Evolutionary conservation across 805 yeast species (phyloP), one percentile per base, ranked within the genome.

Genomic region (Vanderwaltozyma yarrowii): DNA sequence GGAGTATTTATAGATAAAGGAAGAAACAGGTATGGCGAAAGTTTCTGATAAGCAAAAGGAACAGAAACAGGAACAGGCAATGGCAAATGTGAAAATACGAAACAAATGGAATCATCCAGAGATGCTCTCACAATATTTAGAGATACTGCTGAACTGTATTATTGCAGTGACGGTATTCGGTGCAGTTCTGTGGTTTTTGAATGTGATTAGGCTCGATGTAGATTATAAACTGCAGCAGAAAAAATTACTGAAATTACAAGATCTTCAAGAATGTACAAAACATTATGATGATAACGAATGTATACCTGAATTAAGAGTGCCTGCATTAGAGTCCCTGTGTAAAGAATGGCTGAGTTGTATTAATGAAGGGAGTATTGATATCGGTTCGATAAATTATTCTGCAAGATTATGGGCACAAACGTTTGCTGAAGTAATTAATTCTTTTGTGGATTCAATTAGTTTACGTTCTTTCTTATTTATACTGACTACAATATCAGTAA

Each of bases 371-470:
- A 12, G 21, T 2, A 37, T 27, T 5, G 36, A 37, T 23, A 16
- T 39, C 11, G 33, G 11, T 21, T 29, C 36, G 13, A 37, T 32
- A 11, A 32, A 29, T 20, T 27, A 14, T 3, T 70, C 76, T 35
- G 82, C 89, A 1, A 70, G 69, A 43, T 70, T 86, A 39, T 77
- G 87, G 33, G 94, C 94, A 0, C 87, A 80, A 53, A 79, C 89
- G 0, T 69, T 85, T 48, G 94, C 94, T 1, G 89, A 81, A 44
- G 81, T 84, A 7, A 64, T 86, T 32, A 82, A 86, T 58, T 76
- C 87, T 2, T 85, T 85, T 50, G 61, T 83, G 17, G 73, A 70
- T 40, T 80, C 84, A 2, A 78, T 85, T 28, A 73, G 79, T 24
- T 71, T 83, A 73, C 79, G 82, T 54, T 66, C 87, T 3, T 67